Base-by-base conservation (phyloP, 1,284 basidiomycete species). In the Ceratorhiza oryzae-sativae region DNA sequence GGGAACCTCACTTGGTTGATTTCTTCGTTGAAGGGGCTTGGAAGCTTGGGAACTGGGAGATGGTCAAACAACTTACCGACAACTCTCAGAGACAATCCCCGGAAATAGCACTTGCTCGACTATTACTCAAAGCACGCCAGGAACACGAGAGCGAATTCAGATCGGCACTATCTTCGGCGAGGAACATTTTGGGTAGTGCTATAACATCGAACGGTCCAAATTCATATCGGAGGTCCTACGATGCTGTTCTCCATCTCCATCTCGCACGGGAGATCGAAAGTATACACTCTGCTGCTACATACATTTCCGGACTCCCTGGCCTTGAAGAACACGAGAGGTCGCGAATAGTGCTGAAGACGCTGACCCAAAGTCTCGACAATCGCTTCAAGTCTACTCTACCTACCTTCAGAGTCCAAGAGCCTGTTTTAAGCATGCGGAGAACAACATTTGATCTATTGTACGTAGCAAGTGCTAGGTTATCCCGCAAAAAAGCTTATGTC, bases 21-120 rank as follows among this genome's bases (percentile, higher is more conserved):
- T 98, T 94, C 79, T 91, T 94, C 75, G 90, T 94, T 13, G 97
- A 99, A 81, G 94, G 95, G 71, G 93, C 94, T 0, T 97, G 95
- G 89, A 97, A 97, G 84, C 90, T 95, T 23, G 93, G 95, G 8
- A 94, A 97, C 75, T 98, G 97, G 96, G 85, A 88, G 9, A 91
- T 91, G 59, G 90, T 98, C 25, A 83, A 88, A 72, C 79, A 80
- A 4, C 83, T 92, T 41, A 85, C 90, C 41, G 80, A 84, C n/a
- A 80, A 82, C 32, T 81, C 84, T 27, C 81, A 84, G 61, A 78
- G 80, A 41, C 83, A 85, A 42, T 84, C 85, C 0, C 83, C 94
- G 0, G 87, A 92, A 46, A 85, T 92, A 45, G 88, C 92, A 20
- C 90, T 97, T 73, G 96, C 92, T 2, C 87, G 90, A 30, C 87